A percentile compares a stretch with the other conserved stretches of the same genome.
phyloP scores from a whole-genome alignment of 2,329 filamentous ascomycete species.

The Blastomyces parvus region DNA sequence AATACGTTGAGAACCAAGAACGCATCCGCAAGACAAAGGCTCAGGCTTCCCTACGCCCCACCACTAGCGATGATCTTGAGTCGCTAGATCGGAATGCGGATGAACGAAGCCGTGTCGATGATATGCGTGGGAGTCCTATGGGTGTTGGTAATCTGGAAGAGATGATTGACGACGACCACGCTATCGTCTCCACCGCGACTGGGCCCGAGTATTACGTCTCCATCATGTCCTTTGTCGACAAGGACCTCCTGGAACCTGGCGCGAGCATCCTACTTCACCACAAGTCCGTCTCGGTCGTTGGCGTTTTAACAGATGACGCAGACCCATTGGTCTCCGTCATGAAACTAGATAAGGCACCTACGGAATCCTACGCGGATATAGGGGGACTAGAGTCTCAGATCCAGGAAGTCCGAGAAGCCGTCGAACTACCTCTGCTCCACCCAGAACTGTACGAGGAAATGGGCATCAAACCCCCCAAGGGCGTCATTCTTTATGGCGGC shows the following conservation, averaged over 20 bases:
- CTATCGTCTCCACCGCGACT: constrained; percentile 94
- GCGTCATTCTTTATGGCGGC: constrained; percentile 95
- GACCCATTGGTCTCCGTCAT: constrained; percentile 95
- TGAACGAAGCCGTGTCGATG: constrained; percentile 87
- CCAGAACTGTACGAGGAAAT: constrained; percentile 98
- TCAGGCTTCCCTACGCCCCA: constrained; percentile 56
- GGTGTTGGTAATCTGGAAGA: constrained; percentile 95
- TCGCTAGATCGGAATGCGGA: constrained; percentile 83
- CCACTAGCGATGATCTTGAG: constrained; percentile 56
- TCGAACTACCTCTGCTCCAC: constrained; percentile 87
- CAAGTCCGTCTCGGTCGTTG: constrained; percentile 95
- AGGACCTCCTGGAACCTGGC: constrained; percentile 91
- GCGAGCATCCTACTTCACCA: constrained; percentile 93
- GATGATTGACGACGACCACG: constrained; percentile 98
- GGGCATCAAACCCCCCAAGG: constrained; percentile 99
- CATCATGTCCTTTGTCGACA: constrained; percentile 99
- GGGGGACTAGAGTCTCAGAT: constrained; percentile 92
- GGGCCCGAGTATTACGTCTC: constrained; percentile 98
- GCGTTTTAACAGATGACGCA: constrained; percentile 90
- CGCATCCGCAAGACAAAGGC: constrained; percentile 85
- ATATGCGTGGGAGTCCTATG: constrained; percentile 98
- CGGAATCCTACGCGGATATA: constrained; percentile 97
- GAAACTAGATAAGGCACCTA: constrained; percentile 98
- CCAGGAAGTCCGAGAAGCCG: constrained; percentile 93
- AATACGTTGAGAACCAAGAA: constrained; percentile 99